Percentiles rank a stretch among this genome's conserved stretches.
These are phyloP conservation scores for Sanguinoderma infundibulare DNA, from an alignment of 1,284 basidiomycete species.

Conservation along the genomic window DNA sequence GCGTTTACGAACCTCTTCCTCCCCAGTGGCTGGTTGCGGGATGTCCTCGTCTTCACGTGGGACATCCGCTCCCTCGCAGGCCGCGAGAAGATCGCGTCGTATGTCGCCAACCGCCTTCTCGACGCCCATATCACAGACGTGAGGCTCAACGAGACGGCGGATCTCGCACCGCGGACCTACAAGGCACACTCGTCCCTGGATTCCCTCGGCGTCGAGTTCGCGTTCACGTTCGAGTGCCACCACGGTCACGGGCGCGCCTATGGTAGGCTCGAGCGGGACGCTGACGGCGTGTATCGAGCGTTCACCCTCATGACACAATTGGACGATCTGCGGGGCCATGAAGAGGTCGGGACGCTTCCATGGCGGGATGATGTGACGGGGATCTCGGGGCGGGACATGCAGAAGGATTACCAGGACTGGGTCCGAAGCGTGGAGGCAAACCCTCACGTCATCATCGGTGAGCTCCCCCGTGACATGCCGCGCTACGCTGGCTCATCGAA, in stretches of 20 bases:
- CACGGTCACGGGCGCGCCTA: constrained; percentile 43
- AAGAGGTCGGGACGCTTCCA: constrained; percentile 28
- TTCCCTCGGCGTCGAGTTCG: constrained; percentile 26
- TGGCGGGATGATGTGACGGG: constrained; percentile 18
- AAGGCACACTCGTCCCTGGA: constrained; percentile 15
- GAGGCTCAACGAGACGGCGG: constrained; percentile 33
- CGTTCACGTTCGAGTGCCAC: constrained; percentile 47
- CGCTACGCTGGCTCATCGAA: neutral
- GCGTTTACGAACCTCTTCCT: constrained; percentile 42
- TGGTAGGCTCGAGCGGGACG: constrained; percentile 36
- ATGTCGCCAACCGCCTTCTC: constrained; percentile 42
- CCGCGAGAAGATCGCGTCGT: constrained; percentile 41
- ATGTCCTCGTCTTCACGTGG: constrained; percentile 67
- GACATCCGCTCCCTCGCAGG: constrained; percentile 62
- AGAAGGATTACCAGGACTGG: constrained; percentile 21
- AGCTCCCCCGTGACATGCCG: neutral
- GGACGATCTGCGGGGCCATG: constrained; percentile 36
- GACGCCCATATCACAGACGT: constrained; percentile 32
- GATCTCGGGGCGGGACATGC: constrained; percentile 12
- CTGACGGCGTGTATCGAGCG: constrained; percentile 23
- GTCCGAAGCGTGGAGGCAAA: constrained; percentile 24
- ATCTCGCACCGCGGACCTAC: constrained; percentile 33
- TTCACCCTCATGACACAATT: constrained; percentile 33
- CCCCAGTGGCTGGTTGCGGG: constrained; percentile 55
- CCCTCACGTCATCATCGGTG: constrained; percentile 11